Evolutionary conservation across 2,329 filamentous ascomycete genomes (phyloP).

Genomic region (Calonectria fujianensis): DNA sequence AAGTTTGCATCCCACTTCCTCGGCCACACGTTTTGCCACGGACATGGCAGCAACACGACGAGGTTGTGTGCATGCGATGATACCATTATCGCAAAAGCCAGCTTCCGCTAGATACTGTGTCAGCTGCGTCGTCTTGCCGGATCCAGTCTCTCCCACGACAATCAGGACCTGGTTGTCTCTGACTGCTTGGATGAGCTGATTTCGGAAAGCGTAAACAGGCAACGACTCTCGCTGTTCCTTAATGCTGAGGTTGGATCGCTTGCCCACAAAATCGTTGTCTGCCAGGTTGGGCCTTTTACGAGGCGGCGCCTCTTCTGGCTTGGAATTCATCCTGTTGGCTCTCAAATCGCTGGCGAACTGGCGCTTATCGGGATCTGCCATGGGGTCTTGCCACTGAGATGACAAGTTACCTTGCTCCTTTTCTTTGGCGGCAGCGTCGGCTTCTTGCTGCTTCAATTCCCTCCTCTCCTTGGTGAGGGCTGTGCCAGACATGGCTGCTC

Average conservation of each 20-base stretch:
- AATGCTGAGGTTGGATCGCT: conserved; percentile 92
- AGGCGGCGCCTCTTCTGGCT: conserved; percentile 85
- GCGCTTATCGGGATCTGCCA: conserved; percentile 88
- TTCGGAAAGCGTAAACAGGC: conserved; percentile 92
- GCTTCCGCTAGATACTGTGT: conserved; percentile 96
- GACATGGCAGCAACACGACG: conserved; percentile 98
- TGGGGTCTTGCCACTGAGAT: conserved; percentile 97
- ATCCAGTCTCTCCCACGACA: conserved; percentile 97
- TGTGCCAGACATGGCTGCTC: conserved; percentile 95
- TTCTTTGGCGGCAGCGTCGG: conserved; percentile 83
- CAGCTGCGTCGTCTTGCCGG: conserved; percentile 96
- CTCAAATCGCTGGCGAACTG: conserved; percentile 93
- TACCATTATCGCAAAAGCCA: conserved; percentile 89
- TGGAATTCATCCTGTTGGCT: conserved; percentile 76
- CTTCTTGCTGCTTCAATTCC: conserved; percentile 91
- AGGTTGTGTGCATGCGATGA: conserved; percentile 97
- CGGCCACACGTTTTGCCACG: conserved; percentile 95
- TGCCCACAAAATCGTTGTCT: conserved; percentile 88
- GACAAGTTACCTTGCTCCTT: conserved; percentile 88
- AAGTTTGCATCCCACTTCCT: conserved; percentile 93
- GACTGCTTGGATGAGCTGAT: conserved; percentile 90
- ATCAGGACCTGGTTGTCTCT: conserved; percentile 92
- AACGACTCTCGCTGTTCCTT: conserved; percentile 94
- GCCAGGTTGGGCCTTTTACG: conserved; percentile 92
- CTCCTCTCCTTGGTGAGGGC: conserved; percentile 91